phyloP scores from a whole-genome alignment of 257 asterid species.

The Rhazya stricta region DNA sequence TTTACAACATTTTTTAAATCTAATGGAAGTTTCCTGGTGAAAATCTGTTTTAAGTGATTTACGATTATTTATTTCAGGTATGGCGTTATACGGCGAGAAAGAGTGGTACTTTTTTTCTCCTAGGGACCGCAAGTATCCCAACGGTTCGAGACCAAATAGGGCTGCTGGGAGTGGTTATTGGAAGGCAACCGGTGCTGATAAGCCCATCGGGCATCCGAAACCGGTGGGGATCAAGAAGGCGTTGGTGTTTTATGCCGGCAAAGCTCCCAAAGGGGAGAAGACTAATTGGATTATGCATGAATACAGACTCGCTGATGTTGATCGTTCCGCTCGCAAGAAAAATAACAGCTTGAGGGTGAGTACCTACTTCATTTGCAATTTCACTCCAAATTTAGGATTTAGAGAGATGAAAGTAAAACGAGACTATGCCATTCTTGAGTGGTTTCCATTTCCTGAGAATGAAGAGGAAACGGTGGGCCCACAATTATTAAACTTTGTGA shows the following conservation, averaged over 20 bases:
- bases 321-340: slow-evolving; percentile 71
- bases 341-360: slow-evolving; percentile 66
- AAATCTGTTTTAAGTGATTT: not conserved
- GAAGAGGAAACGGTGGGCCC: not conserved
- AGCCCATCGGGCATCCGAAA: slow-evolving; percentile 67
- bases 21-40: too few relatives aligned
- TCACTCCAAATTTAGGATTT: not conserved
- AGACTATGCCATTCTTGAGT: not conserved
- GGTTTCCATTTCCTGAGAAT: not conserved
- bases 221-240: slow-evolving; percentile 79
- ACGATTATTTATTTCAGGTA: slow-evolving; percentile 24
- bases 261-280: slow-evolving; percentile 77
- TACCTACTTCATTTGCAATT: not conserved
- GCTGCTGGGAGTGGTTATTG: slow-evolving; percentile 89
- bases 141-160: slow-evolving; percentile 87
- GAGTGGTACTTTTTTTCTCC: slow-evolving; percentile 95
- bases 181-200: slow-evolving; percentile 95
- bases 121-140: slow-evolving; percentile 84
- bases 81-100: slow-evolving; percentile 81
- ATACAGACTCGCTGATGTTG: slow-evolving; percentile 82
- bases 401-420: not conserved
- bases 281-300: slow-evolving; percentile 95
- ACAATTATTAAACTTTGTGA: not conserved
- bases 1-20: too few relatives aligned
- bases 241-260: slow-evolving; percentile 78